Base-by-base conservation (phyloP, 495 filamentous ascomycete species). In the Podospora appendiculata region DNA sequence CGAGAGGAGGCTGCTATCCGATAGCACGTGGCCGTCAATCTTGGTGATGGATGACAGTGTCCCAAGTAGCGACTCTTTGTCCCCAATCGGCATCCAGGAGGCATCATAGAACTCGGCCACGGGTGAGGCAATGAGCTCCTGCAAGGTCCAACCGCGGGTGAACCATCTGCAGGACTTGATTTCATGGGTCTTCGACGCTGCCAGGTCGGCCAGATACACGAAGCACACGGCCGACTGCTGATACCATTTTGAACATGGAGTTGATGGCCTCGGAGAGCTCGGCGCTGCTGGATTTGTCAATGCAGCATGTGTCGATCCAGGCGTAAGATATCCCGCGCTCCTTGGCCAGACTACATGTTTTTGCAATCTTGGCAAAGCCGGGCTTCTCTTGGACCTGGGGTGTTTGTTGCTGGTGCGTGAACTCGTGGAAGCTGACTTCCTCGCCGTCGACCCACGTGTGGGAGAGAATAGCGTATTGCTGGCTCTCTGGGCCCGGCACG, bases 251-350 rank as follows among this genome's bases (percentile, higher is more conserved):
- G 49, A 66, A 79, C 74, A 78, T 78, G 6, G 70, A 74, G 45
- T 76, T 79, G 38, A 79, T 73, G 18, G 66, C 65, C 51, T 74
- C 70, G 19, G 55, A 57, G 8, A 73, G 59, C 50, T 76, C 70
- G 6, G 64, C 65, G 33, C 68, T 72, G 52, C 63, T 70, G 1
- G 46, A 55, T 19, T 76, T 74, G 52, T 75, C 62, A 50, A 74
- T 75, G 47, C 72, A 76, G 46, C 68, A 74, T 0, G 70, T 72
- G 38, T 76, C 70, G 7, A 76, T 57, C 71, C 70, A 74, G 16
- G 55, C 63, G 57, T 67, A 68, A 16, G 54, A 6, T 12, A 60
- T 45, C 0, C 48, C 52, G 32, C 66, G 48, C 0, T 43, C n/a
- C 1, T 38, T 45, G 1, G 68, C 68, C 11, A 57, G 62, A 4